Percentiles rank a stretch among this genome's conserved stretches.
These are phyloP conservation scores for Tuber umbilicatum DNA, from an alignment of 495 filamentous ascomycete species.

Conservation along the genomic window DNA sequence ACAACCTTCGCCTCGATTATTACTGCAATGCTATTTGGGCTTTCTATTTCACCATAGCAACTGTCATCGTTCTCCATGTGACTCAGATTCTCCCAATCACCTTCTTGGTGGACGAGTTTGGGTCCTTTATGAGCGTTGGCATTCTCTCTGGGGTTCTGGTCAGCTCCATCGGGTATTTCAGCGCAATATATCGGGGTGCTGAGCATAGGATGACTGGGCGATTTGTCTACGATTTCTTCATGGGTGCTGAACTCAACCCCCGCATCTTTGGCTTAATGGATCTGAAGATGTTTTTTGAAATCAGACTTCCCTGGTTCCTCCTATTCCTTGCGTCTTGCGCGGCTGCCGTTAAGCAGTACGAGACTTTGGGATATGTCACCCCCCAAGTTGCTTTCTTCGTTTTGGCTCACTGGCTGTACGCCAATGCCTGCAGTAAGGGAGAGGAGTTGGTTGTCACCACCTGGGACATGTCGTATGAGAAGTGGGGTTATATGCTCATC, in stretches of 20 bases:
- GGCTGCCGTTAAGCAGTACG: constrained; percentile 79
- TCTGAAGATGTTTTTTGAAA: constrained; percentile 99
- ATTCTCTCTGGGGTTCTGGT: constrained; percentile 81
- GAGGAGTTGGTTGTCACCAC: constrained; percentile 92
- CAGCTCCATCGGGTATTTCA: constrained; percentile 74
- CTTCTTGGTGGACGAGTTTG: constrained; percentile 92
- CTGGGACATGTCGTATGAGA: constrained; percentile 99
- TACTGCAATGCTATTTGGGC: constrained; percentile 85
- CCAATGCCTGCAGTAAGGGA: constrained; percentile 92
- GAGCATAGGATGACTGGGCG: constrained; percentile 88
- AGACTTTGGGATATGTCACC: constrained; percentile 82
- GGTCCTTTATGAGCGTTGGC: constrained; percentile 78
- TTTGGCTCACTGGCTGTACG: constrained; percentile 92
- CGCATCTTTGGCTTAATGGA: constrained; percentile 89
- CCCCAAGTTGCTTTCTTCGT: constrained; percentile 81
- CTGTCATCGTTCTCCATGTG: constrained; percentile 64
- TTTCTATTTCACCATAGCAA: constrained; percentile 74
- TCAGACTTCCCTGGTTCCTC: constrained; percentile 94
- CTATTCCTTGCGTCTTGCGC: constrained; percentile 71
- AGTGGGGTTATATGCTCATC: constrained; percentile 99
- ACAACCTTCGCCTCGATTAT: constrained; percentile 78
- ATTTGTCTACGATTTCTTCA: constrained; percentile 95
- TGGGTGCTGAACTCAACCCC: constrained; percentile 96
- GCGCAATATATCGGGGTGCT: constrained; percentile 68
- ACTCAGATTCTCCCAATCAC: constrained; percentile 83